Conservation (phyloP, 495 filamentous ascomycete species). For the Schizothecium vesticola region DNA sequence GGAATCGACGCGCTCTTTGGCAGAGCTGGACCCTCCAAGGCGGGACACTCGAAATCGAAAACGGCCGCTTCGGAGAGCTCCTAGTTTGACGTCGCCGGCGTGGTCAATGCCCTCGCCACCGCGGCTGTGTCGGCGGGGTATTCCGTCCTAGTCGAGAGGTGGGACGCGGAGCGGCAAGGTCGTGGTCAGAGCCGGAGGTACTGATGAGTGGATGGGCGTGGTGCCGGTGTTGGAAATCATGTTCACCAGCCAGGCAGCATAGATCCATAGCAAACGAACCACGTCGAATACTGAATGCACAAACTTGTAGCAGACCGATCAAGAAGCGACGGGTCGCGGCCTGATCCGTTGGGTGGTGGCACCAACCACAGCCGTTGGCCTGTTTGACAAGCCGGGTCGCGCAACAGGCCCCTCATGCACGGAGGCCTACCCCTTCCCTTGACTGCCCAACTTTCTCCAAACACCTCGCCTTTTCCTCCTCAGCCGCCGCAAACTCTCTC, state of each 20-base stretch:
- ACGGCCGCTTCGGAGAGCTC: not conserved
- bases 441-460: not conserved
- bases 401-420: not conserved
- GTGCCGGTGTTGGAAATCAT: not conserved
- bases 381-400: not conserved
- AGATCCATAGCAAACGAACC: not conserved
- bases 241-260: not conserved
- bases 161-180: not conserved
- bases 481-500: not conserved
- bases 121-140: not conserved
- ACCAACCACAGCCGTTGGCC: not conserved
- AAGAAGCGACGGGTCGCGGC: not conserved
- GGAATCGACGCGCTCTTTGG: not conserved
- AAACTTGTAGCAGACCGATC: not conserved
- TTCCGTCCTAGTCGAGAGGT: not conserved
- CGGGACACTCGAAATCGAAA: not conserved
- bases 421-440: not conserved
- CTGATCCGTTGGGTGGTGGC: not conserved
- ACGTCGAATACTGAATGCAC: not conserved
- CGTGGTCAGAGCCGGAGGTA: not conserved
- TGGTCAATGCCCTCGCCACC: not conserved
- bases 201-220: not conserved
- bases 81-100: not conserved
- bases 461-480: not conserved
- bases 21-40: not conserved